Percentiles rank a stretch among this genome's conserved stretches.
phyloP scores from a whole-genome alignment of 345 rosid genomes.

The Camelina hispida region DNA sequence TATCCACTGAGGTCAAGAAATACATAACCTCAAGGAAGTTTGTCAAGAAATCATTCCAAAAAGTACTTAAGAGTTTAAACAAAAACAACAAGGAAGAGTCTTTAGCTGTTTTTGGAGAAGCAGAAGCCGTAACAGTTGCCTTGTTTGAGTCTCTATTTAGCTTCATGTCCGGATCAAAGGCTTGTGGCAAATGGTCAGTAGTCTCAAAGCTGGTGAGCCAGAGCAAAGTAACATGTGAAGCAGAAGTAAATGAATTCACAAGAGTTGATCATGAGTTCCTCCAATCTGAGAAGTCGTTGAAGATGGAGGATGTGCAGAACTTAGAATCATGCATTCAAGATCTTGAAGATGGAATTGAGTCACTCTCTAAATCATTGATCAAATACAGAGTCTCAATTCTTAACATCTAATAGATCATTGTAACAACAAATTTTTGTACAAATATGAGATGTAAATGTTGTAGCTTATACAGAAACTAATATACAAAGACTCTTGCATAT shows the following conservation, averaged over 20 bases:
- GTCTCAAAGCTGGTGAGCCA: slow-evolving; percentile 49
- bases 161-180: slow-evolving; percentile 45
- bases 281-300: slow-evolving; percentile 27
- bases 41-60: slow-evolving; percentile 50
- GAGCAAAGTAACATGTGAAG: slow-evolving; percentile 37
- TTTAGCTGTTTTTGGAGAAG: slow-evolving; percentile 42
- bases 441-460: slow-evolving; percentile 19
- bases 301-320: slow-evolving; percentile 37
- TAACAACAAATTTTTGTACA: slow-evolving; percentile 29
- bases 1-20: slow-evolving; percentile 41
- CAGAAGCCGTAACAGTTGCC: slow-evolving; percentile 38
- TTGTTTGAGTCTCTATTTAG: slow-evolving; percentile 49
- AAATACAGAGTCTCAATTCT: slow-evolving; percentile 53
- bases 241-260: slow-evolving; percentile 47
- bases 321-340: slow-evolving; percentile 52
- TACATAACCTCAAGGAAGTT: slow-evolving; percentile 53
- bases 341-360: slow-evolving; percentile 54
- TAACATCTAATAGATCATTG: slow-evolving; percentile 44
- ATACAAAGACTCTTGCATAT: slow-evolving; percentile 1
- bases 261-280: slow-evolving; percentile 45
- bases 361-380: slow-evolving; percentile 50
- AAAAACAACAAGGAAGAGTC: slow-evolving; percentile 32
- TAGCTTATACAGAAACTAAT: slow-evolving; percentile 2
- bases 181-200: slow-evolving; percentile 41
- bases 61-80: slow-evolving; percentile 44